Evolutionary conservation across 148 eudicot species (phyloP).

Genomic region (Limonium bicolor): DNA sequence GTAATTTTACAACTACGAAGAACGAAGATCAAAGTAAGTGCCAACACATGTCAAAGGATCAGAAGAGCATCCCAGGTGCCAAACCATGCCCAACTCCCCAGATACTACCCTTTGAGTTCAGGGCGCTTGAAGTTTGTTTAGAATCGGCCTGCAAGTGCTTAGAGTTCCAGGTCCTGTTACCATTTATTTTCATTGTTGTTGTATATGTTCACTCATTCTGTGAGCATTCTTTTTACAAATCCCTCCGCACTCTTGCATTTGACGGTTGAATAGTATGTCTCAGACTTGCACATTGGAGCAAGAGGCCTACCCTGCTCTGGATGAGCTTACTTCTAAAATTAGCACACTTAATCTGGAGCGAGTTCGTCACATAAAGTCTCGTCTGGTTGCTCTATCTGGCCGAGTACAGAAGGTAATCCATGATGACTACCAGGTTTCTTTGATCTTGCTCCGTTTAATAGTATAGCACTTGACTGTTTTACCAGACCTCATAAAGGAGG

Average conservation of each 20-base stretch:
- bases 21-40: no score
- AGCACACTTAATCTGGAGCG: constrained; percentile 60
- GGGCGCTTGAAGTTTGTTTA: constrained; percentile 45
- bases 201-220: background rate
- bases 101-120: constrained; percentile 38
- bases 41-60: no score
- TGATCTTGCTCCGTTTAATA: no score
- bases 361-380: constrained; percentile 50
- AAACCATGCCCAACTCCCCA: no score
- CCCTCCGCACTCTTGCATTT: background rate
- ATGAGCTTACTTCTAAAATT: constrained; percentile 37
- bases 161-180: constrained; percentile 30
- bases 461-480: no score
- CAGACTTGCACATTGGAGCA: constrained; percentile 39
- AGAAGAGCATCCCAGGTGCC: no score
- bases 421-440: no score
- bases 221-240: background rate
- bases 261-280: background rate
- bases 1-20: no score
- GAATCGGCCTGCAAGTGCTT: constrained; percentile 52
- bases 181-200: no score
- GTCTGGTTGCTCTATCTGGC: constrained; percentile 41
- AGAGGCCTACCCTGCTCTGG: constrained; percentile 53
- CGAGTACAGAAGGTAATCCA: constrained; percentile 65
- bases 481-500: no score